Evolutionary conservation across 768 basidiomycete species (phyloP).

Genomic region (Infundibulicybe gibba): DNA sequence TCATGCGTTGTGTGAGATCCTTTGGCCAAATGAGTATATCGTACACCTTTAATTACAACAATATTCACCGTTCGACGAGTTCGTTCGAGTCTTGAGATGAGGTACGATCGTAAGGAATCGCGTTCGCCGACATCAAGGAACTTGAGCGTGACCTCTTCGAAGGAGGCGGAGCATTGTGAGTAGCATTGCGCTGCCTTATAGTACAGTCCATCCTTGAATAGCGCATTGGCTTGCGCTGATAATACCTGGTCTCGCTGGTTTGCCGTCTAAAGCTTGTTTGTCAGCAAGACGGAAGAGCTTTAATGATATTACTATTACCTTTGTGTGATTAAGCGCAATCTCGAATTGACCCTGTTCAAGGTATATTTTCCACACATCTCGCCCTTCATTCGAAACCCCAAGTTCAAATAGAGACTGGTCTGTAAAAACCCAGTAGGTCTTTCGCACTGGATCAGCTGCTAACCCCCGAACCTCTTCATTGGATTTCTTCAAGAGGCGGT

Average conservation of each 20-base stretch:
- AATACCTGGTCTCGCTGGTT: conserved; percentile 83
- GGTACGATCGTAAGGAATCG: conserved; percentile 86
- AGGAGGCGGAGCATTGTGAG: conserved; percentile 81
- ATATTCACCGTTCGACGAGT: conserved; percentile 73
- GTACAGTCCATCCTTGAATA: conserved; percentile 76
- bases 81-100: conserved; percentile 83
- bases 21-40: conserved; percentile 22
- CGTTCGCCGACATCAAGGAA: conserved; percentile 89
- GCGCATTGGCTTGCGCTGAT: conserved; percentile 76
- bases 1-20: conserved; percentile 94
- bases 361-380: conserved; percentile 93
- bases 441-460: conserved; percentile 79
- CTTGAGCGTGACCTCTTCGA: conserved; percentile 89
- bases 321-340: conserved; percentile 76
- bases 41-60: neutral
- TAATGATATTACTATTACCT: conserved; percentile 41
- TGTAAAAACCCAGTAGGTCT: conserved; percentile 94
- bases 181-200: conserved; percentile 93
- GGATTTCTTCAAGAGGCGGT: conserved; percentile 49
- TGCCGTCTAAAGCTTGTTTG: conserved; percentile 55
- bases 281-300: neutral
- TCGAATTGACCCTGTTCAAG: conserved; percentile 76
- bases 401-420: conserved; percentile 88
- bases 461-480: conserved; percentile 72
- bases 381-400: conserved; percentile 80